Conservation (phyloP, 345 rosid species). For the Orychophragmus violaceus region DNA sequence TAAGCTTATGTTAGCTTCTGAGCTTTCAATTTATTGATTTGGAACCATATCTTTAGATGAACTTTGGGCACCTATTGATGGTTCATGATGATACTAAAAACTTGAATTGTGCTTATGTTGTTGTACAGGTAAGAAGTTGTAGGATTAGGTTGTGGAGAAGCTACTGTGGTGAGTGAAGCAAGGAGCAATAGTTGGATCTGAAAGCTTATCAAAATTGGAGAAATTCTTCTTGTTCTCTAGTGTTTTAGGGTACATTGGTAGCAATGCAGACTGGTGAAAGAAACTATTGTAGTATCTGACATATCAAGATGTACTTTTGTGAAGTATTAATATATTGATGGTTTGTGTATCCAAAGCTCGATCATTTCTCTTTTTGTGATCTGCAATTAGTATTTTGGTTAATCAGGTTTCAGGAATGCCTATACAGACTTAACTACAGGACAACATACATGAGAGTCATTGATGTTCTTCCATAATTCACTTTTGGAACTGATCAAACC, state of each 20-base stretch:
- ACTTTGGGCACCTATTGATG: not conserved
- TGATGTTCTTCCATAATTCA: conserved; percentile 15
- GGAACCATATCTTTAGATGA: not conserved
- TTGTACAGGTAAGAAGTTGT: conserved; percentile 28
- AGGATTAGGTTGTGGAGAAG: conserved; percentile 23
- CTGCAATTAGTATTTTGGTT: conserved; percentile 7
- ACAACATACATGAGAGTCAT: not conserved
- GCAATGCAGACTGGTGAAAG: conserved; percentile 18
- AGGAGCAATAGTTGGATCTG: conserved; percentile 20
- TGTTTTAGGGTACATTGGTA: conserved; percentile 27
- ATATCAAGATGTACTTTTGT: conserved; percentile 28
- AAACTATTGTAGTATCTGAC: conserved; percentile 23
- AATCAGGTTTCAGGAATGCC: not conserved
- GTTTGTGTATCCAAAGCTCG: conserved; percentile 16
- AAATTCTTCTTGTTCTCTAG: conserved; percentile 1
- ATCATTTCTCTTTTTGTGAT: not conserved
- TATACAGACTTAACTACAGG: not conserved
- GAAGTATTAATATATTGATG: conserved; percentile 33
- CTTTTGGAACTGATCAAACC: conserved; percentile 23
- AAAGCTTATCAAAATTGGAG: conserved; percentile 16
- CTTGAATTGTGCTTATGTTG: not conserved
- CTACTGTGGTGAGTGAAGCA: conserved; percentile 11
- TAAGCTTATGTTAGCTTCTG: not conserved
- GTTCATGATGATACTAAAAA: conserved; percentile 1
- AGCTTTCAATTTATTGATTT: not conserved